Evolutionary conservation across 441 rosid species (phyloP).

Genomic region (Corymbia calophylla): DNA sequence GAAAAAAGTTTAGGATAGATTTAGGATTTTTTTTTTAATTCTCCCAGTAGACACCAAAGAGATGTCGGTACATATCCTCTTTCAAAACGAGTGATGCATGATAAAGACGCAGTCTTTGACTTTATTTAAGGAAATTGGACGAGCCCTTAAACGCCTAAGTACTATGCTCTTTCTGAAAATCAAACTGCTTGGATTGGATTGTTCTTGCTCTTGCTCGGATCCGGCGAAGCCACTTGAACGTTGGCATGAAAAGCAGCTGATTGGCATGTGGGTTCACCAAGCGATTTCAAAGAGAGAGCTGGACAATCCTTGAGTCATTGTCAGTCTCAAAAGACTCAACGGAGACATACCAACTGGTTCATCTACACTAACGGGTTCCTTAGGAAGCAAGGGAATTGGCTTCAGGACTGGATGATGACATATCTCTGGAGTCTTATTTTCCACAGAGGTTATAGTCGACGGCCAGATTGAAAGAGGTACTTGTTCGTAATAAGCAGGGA

Average conservation of each 20-base stretch:
- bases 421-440: slow-evolving; percentile 13
- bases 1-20: too few relatives aligned
- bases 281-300: slow-evolving; percentile 49
- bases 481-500: slow-evolving; percentile 38
- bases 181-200: slow-evolving; percentile 68
- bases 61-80: too few relatives aligned
- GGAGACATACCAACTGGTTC: slow-evolving; percentile 75
- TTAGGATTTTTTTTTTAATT: too few relatives aligned
- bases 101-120: too few relatives aligned
- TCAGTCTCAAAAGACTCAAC: slow-evolving; percentile 51
- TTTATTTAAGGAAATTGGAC: too few relatives aligned
- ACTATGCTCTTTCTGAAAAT: neutral
- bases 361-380: slow-evolving; percentile 71
- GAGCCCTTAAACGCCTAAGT: neutral
- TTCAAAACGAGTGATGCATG: too few relatives aligned
- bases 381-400: slow-evolving; percentile 62
- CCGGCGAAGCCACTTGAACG: slow-evolving; percentile 37
- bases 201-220: slow-evolving; percentile 43
- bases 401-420: slow-evolving; percentile 61
- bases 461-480: slow-evolving; percentile 57
- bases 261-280: slow-evolving; percentile 61
- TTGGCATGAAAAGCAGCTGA: slow-evolving; percentile 70
- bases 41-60: too few relatives aligned
- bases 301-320: slow-evolving; percentile 39
- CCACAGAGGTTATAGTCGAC: slow-evolving; percentile 27